A percentile compares a stretch with the other conserved stretches of the same genome.
Evolutionary conservation across 2,329 filamentous ascomycete species (phyloP).

Genomic region (Fusarium mangiferae): DNA sequence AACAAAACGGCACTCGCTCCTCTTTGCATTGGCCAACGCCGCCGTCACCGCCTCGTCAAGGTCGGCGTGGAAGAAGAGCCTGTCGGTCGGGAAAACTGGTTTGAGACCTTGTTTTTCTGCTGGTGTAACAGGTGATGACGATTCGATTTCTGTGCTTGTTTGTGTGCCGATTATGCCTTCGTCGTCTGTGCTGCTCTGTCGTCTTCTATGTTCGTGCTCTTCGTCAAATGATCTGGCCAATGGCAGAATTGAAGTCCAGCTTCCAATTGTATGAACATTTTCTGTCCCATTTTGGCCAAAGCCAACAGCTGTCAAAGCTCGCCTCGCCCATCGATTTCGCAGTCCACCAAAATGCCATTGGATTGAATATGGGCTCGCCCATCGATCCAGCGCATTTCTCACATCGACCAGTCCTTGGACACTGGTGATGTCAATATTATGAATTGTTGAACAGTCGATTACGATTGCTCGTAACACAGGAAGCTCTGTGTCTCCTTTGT

Average conservation of each 20-base stretch:
- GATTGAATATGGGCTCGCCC: slow-evolving; percentile 59
- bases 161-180: neutral
- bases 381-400: slow-evolving; percentile 63
- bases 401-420: slow-evolving; percentile 67
- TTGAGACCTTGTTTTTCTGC: slow-evolving; percentile 1
- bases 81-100: slow-evolving; percentile 54
- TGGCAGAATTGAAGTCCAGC: slow-evolving; percentile 50
- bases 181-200: neutral
- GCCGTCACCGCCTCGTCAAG: slow-evolving; percentile 55
- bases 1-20: slow-evolving; percentile 8
- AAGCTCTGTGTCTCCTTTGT: slow-evolving; percentile 37
- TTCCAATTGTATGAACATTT: slow-evolving; percentile 41
- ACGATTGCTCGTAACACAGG: slow-evolving; percentile 65
- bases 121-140: neutral
- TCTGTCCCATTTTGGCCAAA: slow-evolving; percentile 59
- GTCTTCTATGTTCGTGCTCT: neutral
- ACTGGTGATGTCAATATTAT: slow-evolving; percentile 67
- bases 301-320: slow-evolving; percentile 64
- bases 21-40: slow-evolving; percentile 27
- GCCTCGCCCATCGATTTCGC: slow-evolving; percentile 66
- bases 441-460: slow-evolving; percentile 67
- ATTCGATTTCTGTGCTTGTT: slow-evolving; percentile 4
- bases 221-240: slow-evolving; percentile 42
- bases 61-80: slow-evolving; percentile 61
- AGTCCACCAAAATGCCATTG: slow-evolving; percentile 67